Conservation (phyloP, 257 asterid species). For the Solanum lycopersicoides region DNA sequence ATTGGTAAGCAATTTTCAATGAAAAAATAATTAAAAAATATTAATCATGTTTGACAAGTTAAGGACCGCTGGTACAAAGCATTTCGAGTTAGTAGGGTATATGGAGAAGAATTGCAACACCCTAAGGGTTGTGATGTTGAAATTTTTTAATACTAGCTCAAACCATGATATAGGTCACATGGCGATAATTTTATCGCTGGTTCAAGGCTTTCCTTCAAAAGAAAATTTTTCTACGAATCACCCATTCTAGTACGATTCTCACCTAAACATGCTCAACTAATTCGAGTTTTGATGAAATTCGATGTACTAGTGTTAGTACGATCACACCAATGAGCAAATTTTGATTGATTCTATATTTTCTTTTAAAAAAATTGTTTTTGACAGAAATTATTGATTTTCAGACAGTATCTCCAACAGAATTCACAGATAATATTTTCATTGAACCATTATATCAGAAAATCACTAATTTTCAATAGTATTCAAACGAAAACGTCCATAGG, state of each 20-base stretch:
- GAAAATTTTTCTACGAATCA: not conserved
- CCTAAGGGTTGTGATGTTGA: not conserved
- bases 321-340: not conserved
- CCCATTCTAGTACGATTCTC: not conserved
- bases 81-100: not conserved
- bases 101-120: not conserved
- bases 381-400: not conserved
- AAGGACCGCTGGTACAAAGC: not conserved
- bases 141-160: not conserved
- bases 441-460: not conserved
- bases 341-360: not conserved
- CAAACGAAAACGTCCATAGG: not conserved
- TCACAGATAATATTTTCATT: no score
- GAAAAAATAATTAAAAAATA: not conserved
- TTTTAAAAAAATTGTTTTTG: no score
- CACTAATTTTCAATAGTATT: not conserved
- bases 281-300: not conserved
- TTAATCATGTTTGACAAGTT: not conserved
- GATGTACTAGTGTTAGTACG: fast-evolving
- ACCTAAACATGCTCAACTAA: not conserved
- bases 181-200: fast-evolving
- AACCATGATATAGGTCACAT: not conserved
- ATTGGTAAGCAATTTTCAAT: not conserved
- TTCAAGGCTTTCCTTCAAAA: not conserved
- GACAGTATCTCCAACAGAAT: not conserved